phyloP scores from a whole-genome alignment of 805 yeast species.

The Blastobotrys mokoenaii region DNA sequence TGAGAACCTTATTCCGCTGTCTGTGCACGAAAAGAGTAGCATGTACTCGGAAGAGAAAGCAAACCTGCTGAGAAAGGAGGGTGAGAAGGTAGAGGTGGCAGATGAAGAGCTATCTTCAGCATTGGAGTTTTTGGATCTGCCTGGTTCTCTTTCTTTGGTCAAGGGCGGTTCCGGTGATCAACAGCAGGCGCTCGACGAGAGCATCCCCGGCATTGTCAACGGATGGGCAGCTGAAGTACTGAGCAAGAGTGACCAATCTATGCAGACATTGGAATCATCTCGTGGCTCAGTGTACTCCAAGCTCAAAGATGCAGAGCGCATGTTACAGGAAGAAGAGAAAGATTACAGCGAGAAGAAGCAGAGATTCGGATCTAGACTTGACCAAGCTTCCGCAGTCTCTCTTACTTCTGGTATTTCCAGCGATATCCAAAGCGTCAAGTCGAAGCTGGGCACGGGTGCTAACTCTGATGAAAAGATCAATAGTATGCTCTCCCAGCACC shows the following conservation, averaged over 20 bases:
- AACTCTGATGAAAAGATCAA: slow-evolving; percentile 48
- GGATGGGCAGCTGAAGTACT: slow-evolving; percentile 33
- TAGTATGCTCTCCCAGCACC: slow-evolving; percentile 38
- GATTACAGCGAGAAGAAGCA: slow-evolving; percentile 29
- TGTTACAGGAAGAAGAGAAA: slow-evolving; percentile 28
- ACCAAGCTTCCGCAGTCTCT: slow-evolving; percentile 30
- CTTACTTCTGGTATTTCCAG: slow-evolving; percentile 21
- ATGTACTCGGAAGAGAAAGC: slow-evolving; percentile 88
- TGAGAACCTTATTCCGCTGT: slow-evolving; percentile 73
- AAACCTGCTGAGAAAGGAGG: slow-evolving; percentile 58
- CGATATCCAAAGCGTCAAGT: slow-evolving; percentile 27
- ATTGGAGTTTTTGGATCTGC: slow-evolving; percentile 71
- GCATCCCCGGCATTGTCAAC: slow-evolving; percentile 33
- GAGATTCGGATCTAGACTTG: slow-evolving; percentile 33
- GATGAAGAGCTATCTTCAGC: slow-evolving; percentile 73
- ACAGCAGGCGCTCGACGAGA: slow-evolving; percentile 25
- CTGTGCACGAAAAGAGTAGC: slow-evolving; percentile 80
- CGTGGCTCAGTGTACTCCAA: slow-evolving; percentile 17
- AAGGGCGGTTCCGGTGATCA: slow-evolving; percentile 25
- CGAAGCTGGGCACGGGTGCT: slow-evolving; percentile 30
- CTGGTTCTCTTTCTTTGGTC: slow-evolving; percentile 51
- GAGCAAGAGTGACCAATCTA: slow-evolving; percentile 4
- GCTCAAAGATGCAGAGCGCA: slow-evolving; percentile 25
- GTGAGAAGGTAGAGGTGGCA: slow-evolving; percentile 68
- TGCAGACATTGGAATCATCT: slow-evolving; percentile 19